These are phyloP conservation scores for Pseudopithomyces chartarum DNA, from an alignment of 2,329 filamentous ascomycete genomes.

Conservation along the genomic window DNA sequence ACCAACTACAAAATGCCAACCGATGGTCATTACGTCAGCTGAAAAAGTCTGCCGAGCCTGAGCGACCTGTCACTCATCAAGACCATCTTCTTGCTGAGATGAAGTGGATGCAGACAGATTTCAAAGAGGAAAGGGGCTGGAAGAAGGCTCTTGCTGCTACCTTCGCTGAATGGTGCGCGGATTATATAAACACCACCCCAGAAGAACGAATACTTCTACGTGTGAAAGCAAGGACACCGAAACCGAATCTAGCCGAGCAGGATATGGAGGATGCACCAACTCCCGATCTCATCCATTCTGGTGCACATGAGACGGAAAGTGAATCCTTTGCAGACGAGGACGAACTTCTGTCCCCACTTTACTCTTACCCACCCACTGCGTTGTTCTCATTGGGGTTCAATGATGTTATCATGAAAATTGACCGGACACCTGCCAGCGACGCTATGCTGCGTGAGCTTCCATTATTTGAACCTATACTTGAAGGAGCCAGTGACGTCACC, in stretches of 20 bases:
- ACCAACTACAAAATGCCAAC: conserved; percentile 86
- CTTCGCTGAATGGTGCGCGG: conserved; percentile 80
- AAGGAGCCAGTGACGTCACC: conserved; percentile 37
- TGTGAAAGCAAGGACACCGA: conserved; percentile 58
- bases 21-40: conserved; percentile 92
- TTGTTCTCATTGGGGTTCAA: conserved; percentile 84
- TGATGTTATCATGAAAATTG: conserved; percentile 79
- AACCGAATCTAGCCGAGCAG: conserved; percentile 26
- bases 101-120: conserved; percentile 98
- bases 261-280: conserved; percentile 47
- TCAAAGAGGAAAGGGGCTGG: conserved; percentile 92
- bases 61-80: conserved; percentile 76
- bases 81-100: conserved; percentile 88
- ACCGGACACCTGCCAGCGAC: conserved; percentile 75
- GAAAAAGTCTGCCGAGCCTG: conserved; percentile 81
- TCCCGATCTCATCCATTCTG: conserved; percentile 46
- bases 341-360: conserved; percentile 49
- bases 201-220: conserved; percentile 72
- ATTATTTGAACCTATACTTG: conserved; percentile 64
- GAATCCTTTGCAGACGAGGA: conserved; percentile 47
- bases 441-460: conserved; percentile 81
- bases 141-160: conserved; percentile 81
- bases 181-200: conserved; percentile 71
- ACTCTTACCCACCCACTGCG: conserved; percentile 67
- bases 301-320: conserved; percentile 44